A percentile compares a stretch with the other conserved stretches of the same genome.
phyloP scores from a whole-genome alignment of 176 grass and related monocot genomes.

The Rhynchospora pubera region DNA sequence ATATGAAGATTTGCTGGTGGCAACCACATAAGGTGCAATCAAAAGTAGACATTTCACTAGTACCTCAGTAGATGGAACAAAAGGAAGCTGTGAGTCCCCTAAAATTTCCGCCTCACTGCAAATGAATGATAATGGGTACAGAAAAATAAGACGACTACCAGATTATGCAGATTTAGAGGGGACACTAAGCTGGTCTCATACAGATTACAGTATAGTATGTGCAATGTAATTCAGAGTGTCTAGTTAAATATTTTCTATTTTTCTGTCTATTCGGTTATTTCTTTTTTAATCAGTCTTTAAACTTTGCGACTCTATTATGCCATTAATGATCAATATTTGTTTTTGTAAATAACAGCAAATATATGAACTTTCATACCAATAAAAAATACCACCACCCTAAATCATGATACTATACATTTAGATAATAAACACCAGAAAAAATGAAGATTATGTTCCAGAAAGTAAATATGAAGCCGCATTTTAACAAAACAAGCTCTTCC shows the following conservation, averaged over 20 bases:
- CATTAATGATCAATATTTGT: not conserved
- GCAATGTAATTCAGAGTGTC: not conserved
- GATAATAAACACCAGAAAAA: not conserved
- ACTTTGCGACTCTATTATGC: not conserved
- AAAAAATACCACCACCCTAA: not conserved
- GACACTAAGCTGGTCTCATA: not conserved
- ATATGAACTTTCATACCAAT: not conserved
- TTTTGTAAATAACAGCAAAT: not conserved
- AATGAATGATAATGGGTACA: conserved; percentile 23
- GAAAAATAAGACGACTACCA: not conserved
- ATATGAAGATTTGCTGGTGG: conserved; percentile 48
- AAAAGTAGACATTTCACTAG: conserved; percentile 93
- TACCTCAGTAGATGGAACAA: conserved; percentile 68
- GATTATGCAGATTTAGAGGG: conserved; percentile 5
- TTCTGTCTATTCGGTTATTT: not conserved
- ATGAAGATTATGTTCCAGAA: not conserved
- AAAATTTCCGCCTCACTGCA: conserved; percentile 54
- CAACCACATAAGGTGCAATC: conserved; percentile 61
- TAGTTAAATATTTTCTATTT: not conserved
- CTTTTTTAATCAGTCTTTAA: not conserved
- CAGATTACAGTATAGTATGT: not conserved
- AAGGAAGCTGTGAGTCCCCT: conserved; percentile 49
- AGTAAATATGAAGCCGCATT: not conserved
- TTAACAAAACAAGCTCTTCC: not conserved
- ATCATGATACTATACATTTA: not conserved